Base-by-base conservation (phyloP, 176 grass and related monocot species). In the Urochloa ruziziensis region DNA sequence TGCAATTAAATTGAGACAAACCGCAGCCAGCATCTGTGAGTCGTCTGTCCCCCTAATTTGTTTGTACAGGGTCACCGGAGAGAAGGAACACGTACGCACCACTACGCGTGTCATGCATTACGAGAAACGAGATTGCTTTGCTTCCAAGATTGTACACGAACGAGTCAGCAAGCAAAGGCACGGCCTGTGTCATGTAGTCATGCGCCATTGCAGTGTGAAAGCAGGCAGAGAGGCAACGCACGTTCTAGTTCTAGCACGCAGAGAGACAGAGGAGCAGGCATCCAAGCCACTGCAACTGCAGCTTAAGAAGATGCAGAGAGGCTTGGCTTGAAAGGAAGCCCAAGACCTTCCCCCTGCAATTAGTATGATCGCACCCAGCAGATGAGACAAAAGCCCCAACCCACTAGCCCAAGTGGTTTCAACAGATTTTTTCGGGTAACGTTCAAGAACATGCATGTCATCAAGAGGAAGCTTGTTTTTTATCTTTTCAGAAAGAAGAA, bases 311-410 rank as follows among this genome's bases (percentile, higher is more conserved):
- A 23, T n/a, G n/a, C 12, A 57, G 23, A 7, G 51, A 82, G 51
- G n/a, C 16, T 62, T 77, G 62, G 23, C 79, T 87, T 87, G 79
- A 23, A 87, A 82, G 74, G 63, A 67, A 85, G 69, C 62, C 61
- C 64, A 82, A 40, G 34, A 40, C 51, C 16, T 53, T 53, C 6
- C 10, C 32, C 28, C 61, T 28, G 42, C 10, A 28, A 62, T 14
- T 27, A 23, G 7, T 2, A 53, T 11, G 18, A 54, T 56, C 48
- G 7, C 37, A 5, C 36, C n/a, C n/a, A n/a, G n/a, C n/a, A n/a
- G n/a, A n/a, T n/a, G n/a, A n/a, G n/a, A n/a, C n/a, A n/a, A n/a
- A n/a, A n/a, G n/a, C n/a, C n/a, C n/a, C n/a, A n/a, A n/a, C n/a
- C n/a, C n/a, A n/a, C n/a, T n/a, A n/a, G n/a, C n/a, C n/a, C n/a